Base-by-base conservation (phyloP, 2,329 filamentous ascomycete genomes). In the Aspergillus sp. region DNA sequence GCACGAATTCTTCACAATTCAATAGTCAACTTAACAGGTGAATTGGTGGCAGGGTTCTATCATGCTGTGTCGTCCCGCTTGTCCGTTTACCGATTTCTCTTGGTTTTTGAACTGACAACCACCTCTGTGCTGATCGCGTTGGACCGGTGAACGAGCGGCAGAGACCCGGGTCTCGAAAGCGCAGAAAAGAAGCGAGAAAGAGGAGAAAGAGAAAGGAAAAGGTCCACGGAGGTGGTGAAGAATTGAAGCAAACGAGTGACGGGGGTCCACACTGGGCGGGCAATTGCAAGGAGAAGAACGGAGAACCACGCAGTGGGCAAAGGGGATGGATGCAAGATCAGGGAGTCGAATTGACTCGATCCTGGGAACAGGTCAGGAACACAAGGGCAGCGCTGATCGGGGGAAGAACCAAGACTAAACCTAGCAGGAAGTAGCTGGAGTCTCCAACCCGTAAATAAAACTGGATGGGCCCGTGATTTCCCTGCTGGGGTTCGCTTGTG, bases 171-270 rank as follows among this genome's bases (percentile, higher is more conserved):
- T 43, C 20, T 51, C 38, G 20, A 48, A 47, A 48, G 38, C 12
- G 24, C 43, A 48, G 42, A 51, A 48, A 48, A 32, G 24, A 11
- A 17, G 26, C 38, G 18, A 36, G 42, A 47, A 48, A 17, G 11
- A 13, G 7, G 0, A 38, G 45, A 50, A 41, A n/a, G 36, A 38
- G 38, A 44, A 26, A 30, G 17, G 41, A 45, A 39, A 52, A 48
- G 12, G 22, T 39, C 55, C 48, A 57, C 51, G 7, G 6, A 26
- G 17, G 55, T 50, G 61, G 48, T 59, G 24, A 55, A 55, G 45
- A 52, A 53, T n/a, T 47, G 48, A 54, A 60, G 45, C 44, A 45
- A 59, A 60, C 53, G 57, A 62, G 47, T 54, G 56, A 55, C 56
- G 34, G 48, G 42, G 32, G 50, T 57, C 41, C 48, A 56, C 44